Evolutionary conservation across 345 rosid species (phyloP), one percentile per base, ranked within the genome.

Genomic region (Dipteronia sinensis): DNA sequence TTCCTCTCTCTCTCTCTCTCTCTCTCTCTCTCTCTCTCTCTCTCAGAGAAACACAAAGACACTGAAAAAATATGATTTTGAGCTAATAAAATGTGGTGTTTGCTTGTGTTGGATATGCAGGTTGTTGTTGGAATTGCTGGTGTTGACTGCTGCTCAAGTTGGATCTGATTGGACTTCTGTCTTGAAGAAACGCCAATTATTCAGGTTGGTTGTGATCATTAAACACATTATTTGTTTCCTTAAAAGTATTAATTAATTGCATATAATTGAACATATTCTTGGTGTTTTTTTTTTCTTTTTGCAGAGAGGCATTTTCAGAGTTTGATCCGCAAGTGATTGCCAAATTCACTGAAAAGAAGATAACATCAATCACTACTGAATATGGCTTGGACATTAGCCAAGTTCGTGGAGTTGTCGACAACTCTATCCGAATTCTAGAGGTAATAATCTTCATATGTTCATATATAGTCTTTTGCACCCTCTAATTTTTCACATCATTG

Each of bases 111-210:
- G 10, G 10, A 9, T 46, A 38, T 72, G 67, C 85, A 90, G 95
- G 51, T 8, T 86, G 85, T 44, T 93, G 73, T 90, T 88, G 80
- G 97, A 93, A 83, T 82, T 91, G 79, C 77, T 91, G 44, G 87
- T 89, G 7, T 77, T 91, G 80, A 91, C 90, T 29, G 93, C 90
- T 20, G 93, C 90, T 70, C 97, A 93, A 72, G 88, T 93, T 29
- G 95, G 95, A 71, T 88, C 92, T 3, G 90, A 93, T 67, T 91
- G 97, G 97, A 88, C 89, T 82, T 87, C 92, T 44, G 84, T 93
- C 74, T 74, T 93, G 83, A 93, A 90, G 85, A 93, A 76, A 82
- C 82, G 97, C 46, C 82, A 82, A 67, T 76, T 29, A 62, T 84
- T 89, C 76, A 88, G 93, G 96, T 89, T 46, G 27, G 59, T 44